phyloP scores from a whole-genome alignment of 1,284 basidiomycete species.

The Heterobasidion parviporum region DNA sequence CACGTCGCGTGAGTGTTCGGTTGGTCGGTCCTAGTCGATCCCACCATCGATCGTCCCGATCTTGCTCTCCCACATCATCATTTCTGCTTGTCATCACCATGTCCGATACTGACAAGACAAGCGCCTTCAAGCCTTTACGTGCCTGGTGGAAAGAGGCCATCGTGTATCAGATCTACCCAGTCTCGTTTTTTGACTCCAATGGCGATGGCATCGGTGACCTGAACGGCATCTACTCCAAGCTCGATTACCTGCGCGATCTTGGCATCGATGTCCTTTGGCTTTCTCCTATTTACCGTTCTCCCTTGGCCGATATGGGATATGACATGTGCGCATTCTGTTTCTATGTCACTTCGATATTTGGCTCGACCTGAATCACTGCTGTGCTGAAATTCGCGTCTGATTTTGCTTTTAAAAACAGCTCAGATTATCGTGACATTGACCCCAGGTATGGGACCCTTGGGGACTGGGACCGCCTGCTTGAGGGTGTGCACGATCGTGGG shows the following conservation, averaged over 20 bases:
- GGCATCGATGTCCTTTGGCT: constrained; percentile 73
- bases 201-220: constrained; percentile 74
- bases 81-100: background rate
- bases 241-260: constrained; percentile 65
- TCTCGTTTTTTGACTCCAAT: constrained; percentile 67
- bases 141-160: constrained; percentile 61
- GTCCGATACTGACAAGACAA: background rate
- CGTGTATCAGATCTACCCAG: constrained; percentile 74
- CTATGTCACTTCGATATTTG: background rate
- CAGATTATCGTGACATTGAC: constrained; percentile 70
- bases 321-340: constrained; percentile 42
- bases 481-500: constrained; percentile 50
- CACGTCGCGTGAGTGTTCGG: too few species aligned
- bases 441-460: constrained; percentile 65
- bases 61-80: background rate
- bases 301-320: constrained; percentile 67
- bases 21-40: too few species aligned
- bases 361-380: background rate
- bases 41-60: too few species aligned
- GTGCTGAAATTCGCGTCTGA: background rate
- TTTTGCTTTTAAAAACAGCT: constrained; percentile 22
- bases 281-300: constrained; percentile 66
- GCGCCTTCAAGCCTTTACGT: background rate
- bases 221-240: constrained; percentile 53
- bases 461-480: constrained; percentile 62